Percentiles rank a stretch among this genome's conserved stretches.
These are phyloP conservation scores for Aphanomyces stellatus DNA, from an alignment of 352 stramenopile genomes.

Conservation along the genomic window DNA sequence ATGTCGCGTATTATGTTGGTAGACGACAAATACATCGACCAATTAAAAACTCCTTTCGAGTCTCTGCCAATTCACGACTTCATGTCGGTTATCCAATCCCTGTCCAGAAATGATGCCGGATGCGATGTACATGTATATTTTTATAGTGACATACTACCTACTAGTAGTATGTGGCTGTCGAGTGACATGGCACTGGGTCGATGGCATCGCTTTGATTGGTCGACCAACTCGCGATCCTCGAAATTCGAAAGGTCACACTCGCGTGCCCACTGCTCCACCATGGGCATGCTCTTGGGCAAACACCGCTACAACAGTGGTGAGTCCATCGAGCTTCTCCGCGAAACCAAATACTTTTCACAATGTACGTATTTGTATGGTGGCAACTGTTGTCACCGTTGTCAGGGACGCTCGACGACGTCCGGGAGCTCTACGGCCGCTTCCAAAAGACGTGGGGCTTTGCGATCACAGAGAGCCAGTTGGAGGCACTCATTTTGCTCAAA, in stretches of 20 bases:
- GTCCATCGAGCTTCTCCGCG: constrained; percentile 45
- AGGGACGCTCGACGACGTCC: constrained; percentile 66
- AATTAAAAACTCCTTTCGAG: too few relatives aligned
- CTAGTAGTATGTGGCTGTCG: too few relatives aligned
- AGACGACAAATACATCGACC: too few relatives aligned
- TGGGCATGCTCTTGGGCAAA: constrained; percentile 19
- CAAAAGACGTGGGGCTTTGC: constrained; percentile 66
- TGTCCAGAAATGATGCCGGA: too few relatives aligned
- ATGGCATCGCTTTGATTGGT: too few relatives aligned
- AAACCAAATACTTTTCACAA: constrained; percentile 68
- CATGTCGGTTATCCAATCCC: too few relatives aligned
- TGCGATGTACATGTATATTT: too few relatives aligned
- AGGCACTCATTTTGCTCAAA: constrained; percentile 59
- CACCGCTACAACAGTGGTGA: constrained; percentile 16
- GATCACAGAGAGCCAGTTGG: constrained; percentile 67
- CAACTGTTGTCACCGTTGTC: not conserved
- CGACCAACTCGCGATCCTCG: not conserved
- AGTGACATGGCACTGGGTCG: too few relatives aligned
- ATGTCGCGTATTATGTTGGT: too few relatives aligned
- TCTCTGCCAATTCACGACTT: too few relatives aligned
- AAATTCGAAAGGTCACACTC: not conserved
- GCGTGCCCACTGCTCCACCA: too few relatives aligned
- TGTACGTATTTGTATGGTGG: constrained; percentile 30
- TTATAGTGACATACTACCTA: too few relatives aligned
- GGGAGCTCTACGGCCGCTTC: constrained; percentile 50